Conservation (phyloP, 768 basidiomycete genomes). For the Butyriboletus loyo region DNA sequence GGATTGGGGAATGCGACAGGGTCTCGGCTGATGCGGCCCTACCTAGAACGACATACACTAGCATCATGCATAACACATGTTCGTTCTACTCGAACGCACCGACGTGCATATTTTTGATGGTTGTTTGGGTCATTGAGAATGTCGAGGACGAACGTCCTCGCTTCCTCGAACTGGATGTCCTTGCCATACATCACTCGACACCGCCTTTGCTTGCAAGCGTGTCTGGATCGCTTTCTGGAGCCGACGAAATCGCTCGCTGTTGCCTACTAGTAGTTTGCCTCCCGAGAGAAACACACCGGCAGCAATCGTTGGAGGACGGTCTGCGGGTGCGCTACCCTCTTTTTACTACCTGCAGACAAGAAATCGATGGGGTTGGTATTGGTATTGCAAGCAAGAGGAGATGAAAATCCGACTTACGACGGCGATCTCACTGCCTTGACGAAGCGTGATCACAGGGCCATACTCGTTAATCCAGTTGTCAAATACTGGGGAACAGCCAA, state of each 20-base stretch:
- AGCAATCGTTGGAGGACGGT: constrained; percentile 50
- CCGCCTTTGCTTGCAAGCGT: constrained; percentile 48
- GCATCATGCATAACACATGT: neutral
- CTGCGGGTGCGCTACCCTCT: constrained; percentile 49
- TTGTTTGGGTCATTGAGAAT: constrained; percentile 30
- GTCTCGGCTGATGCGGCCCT: constrained; percentile 56
- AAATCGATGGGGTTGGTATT: neutral
- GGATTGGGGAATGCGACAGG: constrained; percentile 55
- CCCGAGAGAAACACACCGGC: constrained; percentile 54
- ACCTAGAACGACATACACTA: constrained; percentile 17
- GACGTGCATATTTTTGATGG: constrained; percentile 44
- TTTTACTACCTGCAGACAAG: constrained; percentile 42
- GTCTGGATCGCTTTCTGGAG: constrained; percentile 53
- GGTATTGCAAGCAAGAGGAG: neutral
- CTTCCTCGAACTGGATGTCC: constrained; percentile 40
- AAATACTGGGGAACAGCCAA: constrained; percentile 28
- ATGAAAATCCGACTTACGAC: constrained; percentile 7
- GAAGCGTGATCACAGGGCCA: constrained; percentile 55
- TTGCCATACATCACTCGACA: constrained; percentile 44
- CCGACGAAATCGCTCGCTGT: constrained; percentile 53
- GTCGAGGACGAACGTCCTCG: constrained; percentile 21
- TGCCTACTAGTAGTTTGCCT: constrained; percentile 49
- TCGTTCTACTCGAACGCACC: constrained; percentile 37
- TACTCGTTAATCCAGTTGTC: constrained; percentile 54
- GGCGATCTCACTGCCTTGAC: constrained; percentile 37